Evolutionary conservation across 805 yeast genomes (phyloP), one percentile per base, ranked within the genome.

Genomic region (Kluyveromyces wickerhamii): DNA sequence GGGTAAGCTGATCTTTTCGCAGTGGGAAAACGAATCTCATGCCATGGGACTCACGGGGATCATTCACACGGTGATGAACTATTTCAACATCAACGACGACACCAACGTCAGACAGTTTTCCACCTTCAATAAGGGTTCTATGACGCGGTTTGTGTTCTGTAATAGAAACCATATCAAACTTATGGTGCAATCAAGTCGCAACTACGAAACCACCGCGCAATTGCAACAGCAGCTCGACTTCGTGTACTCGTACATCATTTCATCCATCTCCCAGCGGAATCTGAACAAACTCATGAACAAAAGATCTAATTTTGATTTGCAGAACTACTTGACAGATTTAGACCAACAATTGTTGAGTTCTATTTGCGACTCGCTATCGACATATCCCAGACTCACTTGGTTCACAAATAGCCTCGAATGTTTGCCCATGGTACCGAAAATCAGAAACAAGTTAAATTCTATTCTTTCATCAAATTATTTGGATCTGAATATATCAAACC

Each of bases 1-100:
- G 1, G 96, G 96, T 0, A 87, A 87, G 52, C 94, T 94, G 2
- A 79, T 87, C 5, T 87, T 80, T 56, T 74, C 94, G 2, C 65
- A 79, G 67, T 74, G 77, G 51, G 94, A 92, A 2, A 62, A 74
- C 2, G 88, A 83, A 35, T 78, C 75, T 23, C 57, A 75, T 11
- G 65, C 80, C 2, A 60, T 82, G 28, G 79, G 85, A 0, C 79
- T 80, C 47, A 74, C 80, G 63, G 95, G 94, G 1, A 65, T 87
- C 2, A 70, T 87, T 2, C 88, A 87, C 44, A 84, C 96, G 0
- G 72, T 87, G 5, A 69, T 85, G 7, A 72, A 80, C 8, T 78
- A 77, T 33, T 87, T 82, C 51, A 72, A 75, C 44, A 69, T 64
- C 4, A 20, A 35, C 8, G 25, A 29, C n/a, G 29, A 31, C 13